A percentile compares a stretch with the other conserved stretches of the same genome.
phyloP scores from a whole-genome alignment of 805 yeast species.

The Metschnikowia henanensis region DNA sequence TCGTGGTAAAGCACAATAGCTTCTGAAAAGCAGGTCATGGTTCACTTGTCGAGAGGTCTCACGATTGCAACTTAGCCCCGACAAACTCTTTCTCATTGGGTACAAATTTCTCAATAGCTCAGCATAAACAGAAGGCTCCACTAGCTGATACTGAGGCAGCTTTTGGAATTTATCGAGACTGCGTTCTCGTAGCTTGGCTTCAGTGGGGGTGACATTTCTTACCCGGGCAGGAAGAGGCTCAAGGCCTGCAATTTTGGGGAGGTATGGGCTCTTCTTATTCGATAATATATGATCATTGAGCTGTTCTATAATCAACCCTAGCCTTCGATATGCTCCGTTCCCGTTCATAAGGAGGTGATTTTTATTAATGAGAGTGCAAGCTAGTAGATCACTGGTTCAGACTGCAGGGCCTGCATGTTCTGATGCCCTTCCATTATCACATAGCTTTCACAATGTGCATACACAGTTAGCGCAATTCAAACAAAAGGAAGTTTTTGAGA shows the following conservation, averaged over 20 bases:
- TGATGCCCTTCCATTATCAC: neutral
- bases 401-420: neutral
- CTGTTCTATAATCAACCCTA: conserved; percentile 2
- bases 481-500: too few relatives aligned
- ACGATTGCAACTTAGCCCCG: conserved; percentile 6
- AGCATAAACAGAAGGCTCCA: conserved; percentile 5
- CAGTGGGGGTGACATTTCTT: conserved; percentile 6
- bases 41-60: conserved; percentile 18
- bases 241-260: conserved; percentile 7
- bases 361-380: neutral
- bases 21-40: conserved; percentile 25
- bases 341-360: neutral
- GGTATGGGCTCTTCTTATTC: conserved; percentile 10
- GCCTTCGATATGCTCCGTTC: neutral
- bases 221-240: neutral
- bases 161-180: conserved; percentile 10
- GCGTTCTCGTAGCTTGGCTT: conserved; percentile 8
- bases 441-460: neutral
- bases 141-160: conserved; percentile 10
- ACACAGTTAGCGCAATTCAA: too few relatives aligned
- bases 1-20: conserved; percentile 27
- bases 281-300: conserved; percentile 8
- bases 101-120: conserved; percentile 12
- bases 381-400: neutral
- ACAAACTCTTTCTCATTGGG: conserved; percentile 12